phyloP scores from a whole-genome alignment of 1,139 yeast species.

The Geotrichum phurueaensis region DNA sequence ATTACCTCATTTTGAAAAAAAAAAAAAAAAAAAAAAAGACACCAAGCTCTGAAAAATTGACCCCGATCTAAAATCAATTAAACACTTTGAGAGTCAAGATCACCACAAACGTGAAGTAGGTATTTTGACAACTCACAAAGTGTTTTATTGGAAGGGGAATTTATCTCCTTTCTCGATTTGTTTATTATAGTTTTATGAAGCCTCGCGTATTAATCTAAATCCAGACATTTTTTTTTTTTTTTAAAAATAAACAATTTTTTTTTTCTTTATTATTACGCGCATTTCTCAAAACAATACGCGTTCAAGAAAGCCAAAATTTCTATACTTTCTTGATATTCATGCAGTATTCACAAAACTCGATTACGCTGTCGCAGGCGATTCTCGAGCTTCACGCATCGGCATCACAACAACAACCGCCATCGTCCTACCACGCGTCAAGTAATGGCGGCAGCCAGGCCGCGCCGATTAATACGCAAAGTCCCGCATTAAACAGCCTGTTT shows the following conservation, averaged over 20 bases:
- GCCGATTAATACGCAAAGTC: not conserved
- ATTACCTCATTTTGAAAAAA: not conserved
- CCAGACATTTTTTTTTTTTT: too few species aligned
- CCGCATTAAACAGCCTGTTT: constrained; percentile 6
- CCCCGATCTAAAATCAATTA: too few species aligned
- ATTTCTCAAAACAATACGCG: too few species aligned
- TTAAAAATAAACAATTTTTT: too few species aligned
- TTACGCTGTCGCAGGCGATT: constrained; percentile 14
- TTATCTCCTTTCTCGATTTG: not conserved
- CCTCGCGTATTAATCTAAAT: too few species aligned
- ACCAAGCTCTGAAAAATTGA: not conserved
- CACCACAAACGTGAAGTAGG: not conserved
- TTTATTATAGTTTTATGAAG: too few species aligned
- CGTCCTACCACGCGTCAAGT: not conserved
- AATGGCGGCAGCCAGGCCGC: not conserved
- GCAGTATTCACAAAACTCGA: not conserved
- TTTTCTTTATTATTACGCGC: too few species aligned
- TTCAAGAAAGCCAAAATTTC: not conserved
- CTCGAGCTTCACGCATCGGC: constrained; percentile 10
- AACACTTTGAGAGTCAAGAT: not conserved
- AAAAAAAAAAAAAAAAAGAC: not conserved
- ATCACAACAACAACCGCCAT: not conserved
- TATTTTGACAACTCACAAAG: not conserved
- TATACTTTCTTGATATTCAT: not conserved
- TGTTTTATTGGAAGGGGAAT: not conserved